These are phyloP conservation scores for Leonotis leonurus DNA, from an alignment of 257 asterid species.

Conservation along the genomic window DNA sequence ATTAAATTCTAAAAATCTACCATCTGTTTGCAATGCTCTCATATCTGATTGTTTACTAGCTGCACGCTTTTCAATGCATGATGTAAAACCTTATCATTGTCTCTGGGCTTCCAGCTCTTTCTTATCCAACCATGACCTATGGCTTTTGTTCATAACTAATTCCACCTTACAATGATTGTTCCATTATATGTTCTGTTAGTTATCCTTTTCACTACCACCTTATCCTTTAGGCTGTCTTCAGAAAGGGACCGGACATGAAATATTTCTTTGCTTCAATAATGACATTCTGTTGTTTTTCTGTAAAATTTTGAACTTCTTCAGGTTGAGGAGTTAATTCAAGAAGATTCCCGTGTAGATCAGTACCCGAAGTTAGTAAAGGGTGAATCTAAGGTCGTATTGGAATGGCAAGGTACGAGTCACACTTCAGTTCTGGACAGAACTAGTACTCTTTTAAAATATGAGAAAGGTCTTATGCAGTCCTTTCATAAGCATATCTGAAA, in stretches of 20 bases:
- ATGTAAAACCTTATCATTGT: neutral
- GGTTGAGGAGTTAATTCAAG: conserved; percentile 88
- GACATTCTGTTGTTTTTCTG: neutral
- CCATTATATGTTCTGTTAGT: neutral
- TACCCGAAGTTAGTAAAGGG: conserved; percentile 82
- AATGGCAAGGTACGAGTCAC: conserved; percentile 80
- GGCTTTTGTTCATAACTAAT: conserved; percentile 1
- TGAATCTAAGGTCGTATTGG: conserved; percentile 91
- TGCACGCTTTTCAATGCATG: neutral
- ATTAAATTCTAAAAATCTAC: too few species aligned
- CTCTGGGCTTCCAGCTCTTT: neutral
- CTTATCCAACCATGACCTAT: too few species aligned
- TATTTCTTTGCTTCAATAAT: neutral
- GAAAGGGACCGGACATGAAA: neutral
- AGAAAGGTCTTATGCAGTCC: neutral
- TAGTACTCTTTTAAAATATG: neutral
- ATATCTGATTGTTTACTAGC: too few species aligned
- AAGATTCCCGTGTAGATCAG: conserved; percentile 84
- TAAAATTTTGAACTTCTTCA: conserved; percentile 22
- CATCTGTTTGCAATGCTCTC: too few species aligned
- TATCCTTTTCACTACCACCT: neutral
- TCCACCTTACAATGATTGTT: neutral
- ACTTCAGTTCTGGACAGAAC: conserved; percentile 1
- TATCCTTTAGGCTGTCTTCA: conserved; percentile 1
- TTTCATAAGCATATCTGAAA: neutral